phyloP scores from a whole-genome alignment of 306 rosid species.

The Cercis canadensis region DNA sequence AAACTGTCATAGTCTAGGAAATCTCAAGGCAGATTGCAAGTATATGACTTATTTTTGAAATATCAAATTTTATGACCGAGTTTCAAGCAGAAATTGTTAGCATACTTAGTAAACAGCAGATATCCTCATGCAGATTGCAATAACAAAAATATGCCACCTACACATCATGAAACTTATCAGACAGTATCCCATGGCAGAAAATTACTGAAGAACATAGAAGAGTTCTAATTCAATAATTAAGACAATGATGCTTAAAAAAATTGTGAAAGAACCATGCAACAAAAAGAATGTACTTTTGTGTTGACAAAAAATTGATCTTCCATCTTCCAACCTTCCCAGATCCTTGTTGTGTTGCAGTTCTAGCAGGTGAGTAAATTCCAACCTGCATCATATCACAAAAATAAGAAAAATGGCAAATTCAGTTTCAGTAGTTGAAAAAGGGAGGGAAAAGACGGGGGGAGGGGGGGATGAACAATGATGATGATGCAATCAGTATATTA shows the following conservation, averaged over 20 bases:
- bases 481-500: constrained; percentile 9
- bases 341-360: constrained; percentile 98
- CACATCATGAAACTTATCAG: constrained; percentile 3
- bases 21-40: not conserved
- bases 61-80: not conserved
- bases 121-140: constrained; percentile 24
- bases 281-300: constrained; percentile 71
- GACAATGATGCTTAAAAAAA: not conserved
- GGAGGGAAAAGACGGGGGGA: not conserved
- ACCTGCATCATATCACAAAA: constrained; percentile 58
- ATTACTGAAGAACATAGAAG: not conserved
- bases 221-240: constrained; percentile 20
- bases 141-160: constrained; percentile 6
- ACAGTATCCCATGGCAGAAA: not conserved
- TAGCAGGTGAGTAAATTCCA: constrained; percentile 93
- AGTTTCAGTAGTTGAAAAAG: constrained; percentile 7
- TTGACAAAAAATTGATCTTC: constrained; percentile 94
- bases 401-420: constrained; percentile 10
- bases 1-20: constrained; percentile 3
- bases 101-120: constrained; percentile 10
- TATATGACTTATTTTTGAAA: not conserved
- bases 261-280: not conserved
- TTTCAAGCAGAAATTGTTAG: constrained; percentile 12
- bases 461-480: constrained; percentile 4
- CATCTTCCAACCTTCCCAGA: constrained; percentile 94